Evolutionary conservation across 495 filamentous ascomycete genomes (phyloP), one percentile per base, ranked within the genome.

Genomic region (Xylaria intraflava): DNA sequence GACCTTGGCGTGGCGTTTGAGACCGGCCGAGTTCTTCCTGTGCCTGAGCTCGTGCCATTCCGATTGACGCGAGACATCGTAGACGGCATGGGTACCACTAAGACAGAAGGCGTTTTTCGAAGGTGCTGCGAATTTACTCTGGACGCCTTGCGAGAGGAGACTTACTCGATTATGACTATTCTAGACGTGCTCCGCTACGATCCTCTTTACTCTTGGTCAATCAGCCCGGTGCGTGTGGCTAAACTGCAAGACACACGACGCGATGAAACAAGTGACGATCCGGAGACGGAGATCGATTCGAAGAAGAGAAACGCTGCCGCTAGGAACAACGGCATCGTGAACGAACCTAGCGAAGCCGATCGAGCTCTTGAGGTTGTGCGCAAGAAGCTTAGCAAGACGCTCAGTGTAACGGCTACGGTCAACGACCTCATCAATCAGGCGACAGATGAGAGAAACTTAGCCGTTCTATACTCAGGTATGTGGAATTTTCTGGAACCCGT

Each of bases 41-140:
- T 97, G 0, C 94, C 93, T 0, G 93, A 98, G 70, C 84, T 95
- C 0, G 92, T 98, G 0, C 93, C 93, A 0, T 98, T 98, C 74
- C 81, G 93, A 3, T 70, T 98, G 53, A 96, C 93, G n/a, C 78
- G 93, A 20, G 93, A 98, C 65, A 82, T 98, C 26, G 89, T 97
- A 11, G 94, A 97, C 64, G 93, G 89, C 19, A 96, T 98, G 85
- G 93, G 93, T 19, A 88, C 96, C 57, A 95, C 89, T 29, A 87
- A 86, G 60, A 96, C 90, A 0, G 93, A 98, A 70, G 93, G 93
- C 7, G 89, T 96, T 1, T 98, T 96, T 73, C 83, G 92, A 10
- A 80, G 93, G 20, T 98, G 94, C 68, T 98, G 94, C 69, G 94
- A 98, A 67, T 96, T 97, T 62, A 97, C 91, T 0, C 79, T 98